These are phyloP conservation scores for Salix udensis DNA, from an alignment of 345 rosid genomes.

Conservation along the genomic window DNA sequence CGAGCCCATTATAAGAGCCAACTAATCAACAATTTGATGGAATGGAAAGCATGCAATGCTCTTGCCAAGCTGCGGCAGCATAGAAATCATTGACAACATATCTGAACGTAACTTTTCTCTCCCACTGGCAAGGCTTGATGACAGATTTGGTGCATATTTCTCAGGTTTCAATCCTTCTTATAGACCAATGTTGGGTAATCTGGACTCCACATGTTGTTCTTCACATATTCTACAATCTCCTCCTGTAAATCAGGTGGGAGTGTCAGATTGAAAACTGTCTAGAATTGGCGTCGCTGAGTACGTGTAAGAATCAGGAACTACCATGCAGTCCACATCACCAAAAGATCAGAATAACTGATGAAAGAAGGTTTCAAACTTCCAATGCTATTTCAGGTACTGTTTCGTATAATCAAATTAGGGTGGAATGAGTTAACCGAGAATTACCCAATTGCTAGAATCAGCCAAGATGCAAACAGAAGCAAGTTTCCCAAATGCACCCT, in stretches of 20 bases:
- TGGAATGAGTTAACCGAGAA: not conserved
- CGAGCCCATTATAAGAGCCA: not conserved
- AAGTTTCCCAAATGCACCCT: not conserved
- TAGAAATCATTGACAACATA: not conserved
- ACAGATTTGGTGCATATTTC: not conserved
- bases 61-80: not conserved
- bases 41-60: not conserved
- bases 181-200: constrained; percentile 77
- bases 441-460: not conserved
- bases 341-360: not conserved
- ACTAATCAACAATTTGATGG: not conserved
- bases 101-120: not conserved
- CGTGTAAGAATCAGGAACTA: not conserved
- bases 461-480: not conserved
- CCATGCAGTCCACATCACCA: not conserved
- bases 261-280: not conserved
- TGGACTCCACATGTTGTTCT: constrained; percentile 89
- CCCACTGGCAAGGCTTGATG: not conserved
- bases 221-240: constrained; percentile 58
- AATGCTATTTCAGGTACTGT: not conserved
- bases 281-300: not conserved
- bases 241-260: constrained; percentile 39
- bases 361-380: not conserved
- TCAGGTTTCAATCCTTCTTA: constrained; percentile 38
- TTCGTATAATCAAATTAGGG: not conserved